Conservation (phyloP, 768 basidiomycete genomes). For the Pholiota microspora region DNA sequence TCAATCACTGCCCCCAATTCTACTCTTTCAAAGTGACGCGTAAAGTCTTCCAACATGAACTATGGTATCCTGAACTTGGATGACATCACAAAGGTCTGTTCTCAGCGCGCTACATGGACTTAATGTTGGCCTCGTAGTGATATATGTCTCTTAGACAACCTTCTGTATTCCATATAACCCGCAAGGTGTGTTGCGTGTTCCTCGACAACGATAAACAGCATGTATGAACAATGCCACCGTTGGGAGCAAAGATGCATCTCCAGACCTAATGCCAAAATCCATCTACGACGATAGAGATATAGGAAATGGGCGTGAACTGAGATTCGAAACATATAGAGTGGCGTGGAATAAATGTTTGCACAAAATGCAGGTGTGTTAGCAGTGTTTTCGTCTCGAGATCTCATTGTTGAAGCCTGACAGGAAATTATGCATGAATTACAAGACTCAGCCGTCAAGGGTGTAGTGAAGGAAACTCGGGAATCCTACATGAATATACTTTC, state of each 20-base stretch:
- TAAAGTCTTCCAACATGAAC: constrained; percentile 3
- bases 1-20: no score
- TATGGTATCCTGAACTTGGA: constrained; percentile 11
- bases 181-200: constrained; percentile 1
- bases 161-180: constrained; percentile 18
- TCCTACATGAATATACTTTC: background rate
- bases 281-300: constrained; percentile 11
- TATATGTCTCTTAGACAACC: constrained; percentile 6
- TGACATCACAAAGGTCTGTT: constrained; percentile 14
- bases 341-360: constrained; percentile 62
- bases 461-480: background rate
- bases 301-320: constrained; percentile 14
- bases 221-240: background rate
- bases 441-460: background rate
- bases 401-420: background rate
- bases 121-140: no score
- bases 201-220: background rate
- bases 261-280: background rate
- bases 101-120: background rate
- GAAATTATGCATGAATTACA: constrained; percentile 4
- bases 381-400: background rate
- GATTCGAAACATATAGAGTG: constrained; percentile 50
- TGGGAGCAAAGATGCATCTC: background rate
- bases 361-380: constrained; percentile 55
- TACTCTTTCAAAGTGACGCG: no score